phyloP scores from a whole-genome alignment of 2,329 filamentous ascomycete species.

The Fusarium mundagurra region DNA sequence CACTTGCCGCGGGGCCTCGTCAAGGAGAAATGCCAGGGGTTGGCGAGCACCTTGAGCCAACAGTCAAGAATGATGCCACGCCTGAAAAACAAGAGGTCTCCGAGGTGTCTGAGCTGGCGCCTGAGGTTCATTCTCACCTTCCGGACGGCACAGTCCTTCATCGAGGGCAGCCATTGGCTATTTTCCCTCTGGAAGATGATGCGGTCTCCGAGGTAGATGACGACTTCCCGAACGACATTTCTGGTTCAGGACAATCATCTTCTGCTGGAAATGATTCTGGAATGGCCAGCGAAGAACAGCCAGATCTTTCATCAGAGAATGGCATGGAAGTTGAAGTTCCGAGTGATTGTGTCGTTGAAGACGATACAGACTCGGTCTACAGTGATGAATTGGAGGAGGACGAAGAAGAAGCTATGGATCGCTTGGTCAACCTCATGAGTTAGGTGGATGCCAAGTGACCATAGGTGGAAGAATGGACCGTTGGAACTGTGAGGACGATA shows the following conservation, averaged over 20 bases:
- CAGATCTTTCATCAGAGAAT: background rate
- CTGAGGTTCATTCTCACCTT: slow-evolving; percentile 20
- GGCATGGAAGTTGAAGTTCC: background rate
- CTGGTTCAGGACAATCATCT: background rate
- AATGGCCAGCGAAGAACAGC: background rate
- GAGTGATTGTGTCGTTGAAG: background rate
- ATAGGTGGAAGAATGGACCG: background rate
- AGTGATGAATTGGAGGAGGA: slow-evolving; percentile 6
- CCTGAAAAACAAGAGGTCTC: background rate
- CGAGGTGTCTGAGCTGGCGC: background rate
- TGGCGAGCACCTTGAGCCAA: background rate
- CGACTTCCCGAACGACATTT: background rate
- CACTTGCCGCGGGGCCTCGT: slow-evolving; percentile 21
- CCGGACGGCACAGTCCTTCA: slow-evolving; percentile 34
- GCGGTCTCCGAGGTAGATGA: background rate
- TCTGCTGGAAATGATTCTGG: background rate
- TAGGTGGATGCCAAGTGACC: background rate
- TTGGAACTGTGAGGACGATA: background rate
- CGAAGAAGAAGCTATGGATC: slow-evolving; percentile 34
- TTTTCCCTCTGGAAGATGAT: slow-evolving; percentile 25
- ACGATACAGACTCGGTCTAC: background rate
- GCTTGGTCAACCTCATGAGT: slow-evolving; percentile 26
- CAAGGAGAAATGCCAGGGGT: background rate
- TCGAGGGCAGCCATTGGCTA: slow-evolving; percentile 26
- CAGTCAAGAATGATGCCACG: background rate